Percentiles rank a stretch among this genome's conserved stretches.
Conservation (phyloP, 345 rosid genomes). For the Eucalyptus victrix region DNA sequence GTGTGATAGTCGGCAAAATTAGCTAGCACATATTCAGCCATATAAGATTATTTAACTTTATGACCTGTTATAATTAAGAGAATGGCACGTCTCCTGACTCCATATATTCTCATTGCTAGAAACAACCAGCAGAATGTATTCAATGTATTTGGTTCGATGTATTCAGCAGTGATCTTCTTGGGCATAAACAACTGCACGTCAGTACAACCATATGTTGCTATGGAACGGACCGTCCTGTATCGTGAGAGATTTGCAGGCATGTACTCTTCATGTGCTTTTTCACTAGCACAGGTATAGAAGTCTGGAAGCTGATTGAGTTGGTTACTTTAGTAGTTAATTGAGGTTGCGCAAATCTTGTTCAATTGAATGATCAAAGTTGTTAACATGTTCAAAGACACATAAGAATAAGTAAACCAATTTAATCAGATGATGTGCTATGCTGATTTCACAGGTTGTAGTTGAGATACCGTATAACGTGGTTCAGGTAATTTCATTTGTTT, state of each 20-base stretch:
- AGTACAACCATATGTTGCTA: slow-evolving; percentile 37
- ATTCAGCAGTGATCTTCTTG: slow-evolving; percentile 27
- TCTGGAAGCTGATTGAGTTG: neutral
- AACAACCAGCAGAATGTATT: slow-evolving; percentile 50
- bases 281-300: slow-evolving; percentile 49
- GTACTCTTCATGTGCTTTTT: slow-evolving; percentile 66
- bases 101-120: slow-evolving; percentile 13
- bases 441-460: slow-evolving; percentile 31
- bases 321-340: neutral
- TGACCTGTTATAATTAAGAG: neutral
- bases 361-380: neutral
- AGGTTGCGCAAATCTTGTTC: neutral
- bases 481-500: slow-evolving; percentile 26
- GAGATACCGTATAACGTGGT: slow-evolving; percentile 59
- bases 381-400: neutral
- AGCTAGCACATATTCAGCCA: neutral
- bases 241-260: slow-evolving; percentile 79
- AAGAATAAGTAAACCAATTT: neutral
- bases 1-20: neutral
- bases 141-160: slow-evolving; percentile 53
- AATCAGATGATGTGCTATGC: neutral
- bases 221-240: slow-evolving; percentile 53
- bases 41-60: neutral
- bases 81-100: neutral
- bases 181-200: slow-evolving; percentile 61